phyloP scores from a whole-genome alignment of 2,329 filamentous ascomycete species.

The Dryadomyces quercus-mongolicae region DNA sequence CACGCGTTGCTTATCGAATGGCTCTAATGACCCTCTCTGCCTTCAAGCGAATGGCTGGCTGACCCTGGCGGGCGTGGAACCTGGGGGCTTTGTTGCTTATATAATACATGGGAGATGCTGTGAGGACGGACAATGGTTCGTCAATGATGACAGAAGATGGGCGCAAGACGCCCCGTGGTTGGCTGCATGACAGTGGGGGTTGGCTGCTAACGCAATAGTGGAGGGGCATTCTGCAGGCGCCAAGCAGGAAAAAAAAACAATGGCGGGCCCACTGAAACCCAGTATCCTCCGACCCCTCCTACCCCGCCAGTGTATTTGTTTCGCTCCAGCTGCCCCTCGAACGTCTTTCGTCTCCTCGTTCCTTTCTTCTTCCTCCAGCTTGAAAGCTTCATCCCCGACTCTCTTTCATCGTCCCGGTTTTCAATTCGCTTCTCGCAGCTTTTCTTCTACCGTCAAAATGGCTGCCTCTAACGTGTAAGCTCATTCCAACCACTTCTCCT shows the following conservation, averaged over 20 bases:
- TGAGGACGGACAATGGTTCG: background rate
- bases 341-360: constrained; percentile 18
- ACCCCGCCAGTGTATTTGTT: constrained; percentile 22
- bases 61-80: too few species aligned
- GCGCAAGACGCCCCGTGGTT: background rate
- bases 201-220: background rate
- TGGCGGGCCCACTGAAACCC: constrained; percentile 14
- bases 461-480: constrained; percentile 39
- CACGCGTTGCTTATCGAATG: background rate
- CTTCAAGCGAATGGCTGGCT: background rate
- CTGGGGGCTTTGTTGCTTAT: background rate
- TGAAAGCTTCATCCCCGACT: constrained; percentile 13
- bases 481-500: constrained; percentile 5
- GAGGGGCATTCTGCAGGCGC: constrained; percentile 5
- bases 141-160: background rate
- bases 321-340: constrained; percentile 20
- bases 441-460: constrained; percentile 51
- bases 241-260: constrained; percentile 4
- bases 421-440: constrained; percentile 18
- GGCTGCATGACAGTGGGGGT: background rate
- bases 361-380: constrained; percentile 12
- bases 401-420: constrained; percentile 21
- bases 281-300: constrained; percentile 26
- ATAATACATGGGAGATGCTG: background rate
- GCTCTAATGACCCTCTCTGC: background rate